Percentiles rank a stretch among this genome's conserved stretches.
These are phyloP conservation scores for Psilocybe tampanensis DNA, from an alignment of 768 basidiomycete genomes.

Conservation along the genomic window DNA sequence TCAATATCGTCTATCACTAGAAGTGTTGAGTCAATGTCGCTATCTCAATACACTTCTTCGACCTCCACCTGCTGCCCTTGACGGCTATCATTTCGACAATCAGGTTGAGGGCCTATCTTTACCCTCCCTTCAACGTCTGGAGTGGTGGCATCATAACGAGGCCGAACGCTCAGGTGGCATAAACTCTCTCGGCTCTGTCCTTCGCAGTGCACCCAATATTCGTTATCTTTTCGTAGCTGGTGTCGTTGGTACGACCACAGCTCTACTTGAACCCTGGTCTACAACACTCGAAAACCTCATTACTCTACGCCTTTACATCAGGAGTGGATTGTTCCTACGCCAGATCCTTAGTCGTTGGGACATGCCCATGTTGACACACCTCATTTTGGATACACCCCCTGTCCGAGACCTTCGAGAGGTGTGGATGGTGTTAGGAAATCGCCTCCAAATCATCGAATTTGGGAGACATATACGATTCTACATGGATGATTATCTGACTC, in stretches of 20 bases:
- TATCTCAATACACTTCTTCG: conserved; percentile 58
- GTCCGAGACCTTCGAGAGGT: conserved; percentile 40
- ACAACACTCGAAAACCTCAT: conserved; percentile 47
- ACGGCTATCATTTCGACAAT: conserved; percentile 51
- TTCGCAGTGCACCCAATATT: conserved; percentile 54
- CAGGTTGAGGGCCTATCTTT: conserved; percentile 48
- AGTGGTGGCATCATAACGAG: conserved; percentile 66
- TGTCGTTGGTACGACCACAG: conserved; percentile 30
- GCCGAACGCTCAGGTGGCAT: conserved; percentile 68
- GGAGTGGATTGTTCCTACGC: conserved; percentile 53
- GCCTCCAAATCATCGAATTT: conserved; percentile 57
- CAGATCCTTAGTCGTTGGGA: conserved; percentile 49
- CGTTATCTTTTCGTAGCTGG: conserved; percentile 62
- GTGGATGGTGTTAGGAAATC: conserved; percentile 52
- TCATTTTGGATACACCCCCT: conserved; percentile 54
- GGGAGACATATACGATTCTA: conserved; percentile 59
- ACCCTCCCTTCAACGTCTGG: conserved; percentile 58
- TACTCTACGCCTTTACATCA: conserved; percentile 53
- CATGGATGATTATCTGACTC: conserved; percentile 46
- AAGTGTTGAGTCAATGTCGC: conserved; percentile 51
- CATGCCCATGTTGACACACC: conserved; percentile 52
- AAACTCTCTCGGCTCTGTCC: conserved; percentile 57
- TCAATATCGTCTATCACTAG: conserved; percentile 35
- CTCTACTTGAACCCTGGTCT: conserved; percentile 22
- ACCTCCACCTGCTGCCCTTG: conserved; percentile 32